These are phyloP conservation scores for Geranomyces variabilis DNA, from an alignment of 192 early-diverging fungal species.

Conservation along the genomic window DNA sequence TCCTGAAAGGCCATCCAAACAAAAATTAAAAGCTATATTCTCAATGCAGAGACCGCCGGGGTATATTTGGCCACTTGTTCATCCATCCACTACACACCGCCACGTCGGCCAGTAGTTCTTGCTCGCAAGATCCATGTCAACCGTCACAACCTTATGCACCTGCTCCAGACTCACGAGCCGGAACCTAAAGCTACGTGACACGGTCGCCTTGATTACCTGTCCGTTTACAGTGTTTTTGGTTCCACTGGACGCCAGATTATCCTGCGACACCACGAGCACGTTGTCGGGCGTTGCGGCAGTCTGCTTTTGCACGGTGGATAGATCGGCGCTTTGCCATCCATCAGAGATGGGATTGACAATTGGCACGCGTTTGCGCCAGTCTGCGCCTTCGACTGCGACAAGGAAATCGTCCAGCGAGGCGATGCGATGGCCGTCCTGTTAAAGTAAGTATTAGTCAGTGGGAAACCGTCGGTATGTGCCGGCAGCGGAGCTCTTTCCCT, in stretches of 20 bases:
- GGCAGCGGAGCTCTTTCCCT: not conserved
- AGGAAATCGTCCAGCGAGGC: conserved; percentile 35
- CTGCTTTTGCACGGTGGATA: conserved; percentile 17
- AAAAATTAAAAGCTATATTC: no score
- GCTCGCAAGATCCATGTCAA: conserved; percentile 39
- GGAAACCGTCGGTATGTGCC: not conserved
- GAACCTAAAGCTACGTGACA: conserved; percentile 36
- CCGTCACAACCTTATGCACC: conserved; percentile 39
- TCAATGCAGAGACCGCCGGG: not conserved
- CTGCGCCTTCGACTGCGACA: conserved; percentile 31
- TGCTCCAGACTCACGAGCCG: conserved; percentile 39
- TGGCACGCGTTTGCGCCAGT: conserved; percentile 32
- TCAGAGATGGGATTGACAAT: conserved; percentile 36
- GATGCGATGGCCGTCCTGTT: conserved; percentile 31
- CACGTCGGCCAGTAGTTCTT: conserved; percentile 44
- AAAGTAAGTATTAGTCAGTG: not conserved
- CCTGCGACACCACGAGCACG: not conserved
- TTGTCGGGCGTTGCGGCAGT: conserved; percentile 3
- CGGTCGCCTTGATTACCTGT: conserved; percentile 29
- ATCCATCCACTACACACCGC: conserved; percentile 35
- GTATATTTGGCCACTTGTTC: not conserved
- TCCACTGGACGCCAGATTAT: not conserved
- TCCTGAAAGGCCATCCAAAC: no score
- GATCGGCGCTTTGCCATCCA: conserved; percentile 23
- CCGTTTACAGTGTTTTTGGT: conserved; percentile 1